Evolutionary conservation across 2,329 filamentous ascomycete genomes (phyloP), one percentile per base, ranked within the genome.

Genomic region (Pyrenochaeta sp.): DNA sequence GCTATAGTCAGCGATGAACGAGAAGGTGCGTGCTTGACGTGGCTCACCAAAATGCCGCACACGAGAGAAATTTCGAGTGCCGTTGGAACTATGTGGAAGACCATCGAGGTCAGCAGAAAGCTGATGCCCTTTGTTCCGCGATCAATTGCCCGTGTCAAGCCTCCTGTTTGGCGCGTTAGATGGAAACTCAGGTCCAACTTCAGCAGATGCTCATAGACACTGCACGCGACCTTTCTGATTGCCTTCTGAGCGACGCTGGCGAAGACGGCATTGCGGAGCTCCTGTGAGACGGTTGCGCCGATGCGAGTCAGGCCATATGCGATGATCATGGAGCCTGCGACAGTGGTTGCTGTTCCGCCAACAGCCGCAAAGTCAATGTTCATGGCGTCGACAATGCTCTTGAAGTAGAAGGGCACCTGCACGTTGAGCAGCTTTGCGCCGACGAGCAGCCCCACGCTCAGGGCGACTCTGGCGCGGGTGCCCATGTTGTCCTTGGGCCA

Each of bases 341-440:
- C 87, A 0, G 90, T 91, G 38, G 87, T 89, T 19, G 90, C 92
- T 0, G 91, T 96, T 6, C 91, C 92, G n/a, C 91, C 93, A 5
- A 89, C 76, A 11, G 87, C 81, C n/a, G 84, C 82, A 67, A 96
- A 86, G 71, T 99, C 94, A 58, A 99, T 83, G 70, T 99, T 99
- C 90, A 99, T 96, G 14, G 90, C 86, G 72, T 99, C 95, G 28
- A 99, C 90, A 54, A 99, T 97, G 72, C 78, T 92, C 79, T 97
- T 97, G 79, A 99, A 99, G 78, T 96, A 99, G 69, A 99, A 99
- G 0, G 94, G 94, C 32, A 99, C 90, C 76, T 99, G 91, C 11
- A 99, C 94, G 71, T 97, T 99, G 64, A 99, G 66, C 60, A 84
- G 84, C 80, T 99, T 99, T 67, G 91, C 90, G 46, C 92, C 90